Evolutionary conservation across 495 filamentous ascomycete genomes (phyloP), one percentile per base, ranked within the genome.

Genomic region (Lentithecium fluviatile): DNA sequence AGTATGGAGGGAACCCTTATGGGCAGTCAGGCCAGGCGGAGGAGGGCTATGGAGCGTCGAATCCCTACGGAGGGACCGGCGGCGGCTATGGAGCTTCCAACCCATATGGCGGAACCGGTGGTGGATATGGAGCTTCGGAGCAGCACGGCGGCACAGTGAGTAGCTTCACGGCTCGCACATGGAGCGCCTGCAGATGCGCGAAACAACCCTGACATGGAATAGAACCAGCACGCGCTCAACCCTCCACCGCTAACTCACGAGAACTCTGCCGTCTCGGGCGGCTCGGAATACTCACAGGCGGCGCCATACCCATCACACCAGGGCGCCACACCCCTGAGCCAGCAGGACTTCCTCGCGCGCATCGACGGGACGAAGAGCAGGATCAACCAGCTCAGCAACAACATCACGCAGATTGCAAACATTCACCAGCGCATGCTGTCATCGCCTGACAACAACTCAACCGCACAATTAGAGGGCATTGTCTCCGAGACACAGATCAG

Each of bases 401-500:
- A 78, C 64, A 79, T 88, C 69, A 73, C 78, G 57, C 62, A 80
- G 37, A 84, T 88, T 52, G 80, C 77, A 29, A 77, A 75, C 2
- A 74, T 85, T 25, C 85, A 88, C 73, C 81, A 84, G 71, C 82
- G 82, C 50, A 74, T 81, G 5, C 74, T 87, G 19, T 78, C 79
- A 40, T 78, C 77, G 32, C 74, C 78, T 32, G 83, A 86, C 69
- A 69, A 70, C 50, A 61, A 60, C 52, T 63, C 71, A 1, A 78
- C 78, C 21, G 73, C 67, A 45, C 77, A 81, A 66, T 74, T 88
- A 26, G 83, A 89, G 67, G 72, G 79, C 58, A 69, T 84, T 17
- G 77, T 87, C 60, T 76, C 85, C 32, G 77, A 86, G 45, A 88
- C 87, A 2, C 85, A 87, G 69, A 72, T 81, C 36, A 78, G 83